phyloP scores from a whole-genome alignment of 352 stramenopile genomes.

The Pythium graminicola region DNA sequence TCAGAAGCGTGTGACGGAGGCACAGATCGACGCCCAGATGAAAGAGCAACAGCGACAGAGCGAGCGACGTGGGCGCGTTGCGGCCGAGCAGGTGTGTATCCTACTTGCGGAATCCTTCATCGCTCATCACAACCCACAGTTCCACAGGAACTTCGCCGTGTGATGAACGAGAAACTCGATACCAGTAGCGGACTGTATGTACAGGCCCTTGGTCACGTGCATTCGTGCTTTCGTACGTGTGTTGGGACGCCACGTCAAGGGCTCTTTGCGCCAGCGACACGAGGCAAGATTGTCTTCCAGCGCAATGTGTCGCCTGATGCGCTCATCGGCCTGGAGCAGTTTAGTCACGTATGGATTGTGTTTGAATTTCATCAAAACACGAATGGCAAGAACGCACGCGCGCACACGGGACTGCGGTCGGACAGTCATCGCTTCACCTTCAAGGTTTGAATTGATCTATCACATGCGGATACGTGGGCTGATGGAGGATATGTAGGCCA shows the following conservation, averaged over 20 bases:
- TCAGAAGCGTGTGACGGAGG: not conserved
- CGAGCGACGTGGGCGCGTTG: slow-evolving; percentile 54
- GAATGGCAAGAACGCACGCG: slow-evolving; percentile 74
- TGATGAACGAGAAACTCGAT: slow-evolving; percentile 74
- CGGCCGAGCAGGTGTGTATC: slow-evolving; percentile 50
- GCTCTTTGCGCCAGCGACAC: slow-evolving; percentile 61
- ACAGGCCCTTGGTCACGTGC: slow-evolving; percentile 64
- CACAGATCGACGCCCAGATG: slow-evolving; percentile 24
- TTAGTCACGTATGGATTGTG: slow-evolving; percentile 86
- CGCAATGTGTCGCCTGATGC: slow-evolving; percentile 74
- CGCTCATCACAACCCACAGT: not conserved
- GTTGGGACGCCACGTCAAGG: slow-evolving; percentile 81
- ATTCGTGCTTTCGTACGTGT: slow-evolving; percentile 75
- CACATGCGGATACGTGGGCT: not conserved
- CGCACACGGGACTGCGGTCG: slow-evolving; percentile 51
- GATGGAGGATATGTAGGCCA: slow-evolving; percentile 30
- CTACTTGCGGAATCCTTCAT: not conserved
- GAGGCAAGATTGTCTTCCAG: slow-evolving; percentile 66
- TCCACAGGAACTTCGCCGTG: slow-evolving; percentile 48
- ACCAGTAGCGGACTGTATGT: slow-evolving; percentile 70
- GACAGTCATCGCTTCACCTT: slow-evolving; percentile 77
- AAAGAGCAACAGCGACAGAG: slow-evolving; percentile 51
- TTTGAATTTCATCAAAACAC: slow-evolving; percentile 90
- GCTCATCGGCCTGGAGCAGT: slow-evolving; percentile 60
- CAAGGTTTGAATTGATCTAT: slow-evolving; percentile 15